phyloP scores from a whole-genome alignment of 2,329 filamentous ascomycete species.

The Ceratocystis destructans region DNA sequence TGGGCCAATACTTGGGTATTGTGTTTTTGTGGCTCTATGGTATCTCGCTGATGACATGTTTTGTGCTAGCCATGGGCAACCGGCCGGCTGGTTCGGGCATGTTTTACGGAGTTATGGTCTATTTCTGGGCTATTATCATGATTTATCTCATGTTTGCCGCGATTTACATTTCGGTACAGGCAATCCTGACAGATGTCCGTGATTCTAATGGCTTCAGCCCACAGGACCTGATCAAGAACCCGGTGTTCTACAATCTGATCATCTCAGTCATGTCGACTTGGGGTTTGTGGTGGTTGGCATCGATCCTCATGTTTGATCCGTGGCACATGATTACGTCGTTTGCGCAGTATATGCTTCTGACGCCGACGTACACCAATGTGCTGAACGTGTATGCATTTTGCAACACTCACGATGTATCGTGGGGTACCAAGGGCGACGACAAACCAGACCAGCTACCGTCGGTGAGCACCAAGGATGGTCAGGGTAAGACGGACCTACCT shows the following conservation, averaged over 20 bases:
- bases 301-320: slow-evolving; percentile 88
- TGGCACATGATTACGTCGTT: slow-evolving; percentile 99
- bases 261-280: slow-evolving; percentile 87
- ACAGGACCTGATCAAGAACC: slow-evolving; percentile 65
- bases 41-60: slow-evolving; percentile 81
- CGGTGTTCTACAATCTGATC: slow-evolving; percentile 84
- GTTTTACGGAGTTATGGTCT: slow-evolving; percentile 94
- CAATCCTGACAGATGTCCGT: slow-evolving; percentile 58
- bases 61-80: slow-evolving; percentile 88
- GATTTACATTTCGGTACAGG: slow-evolving; percentile 80
- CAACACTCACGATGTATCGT: slow-evolving; percentile 99
- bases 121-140: slow-evolving; percentile 96
- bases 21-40: slow-evolving; percentile 96
- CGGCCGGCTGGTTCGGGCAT: slow-evolving; percentile 85
- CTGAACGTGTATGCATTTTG: slow-evolving; percentile 98
- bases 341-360: slow-evolving; percentile 82
- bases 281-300: slow-evolving; percentile 80
- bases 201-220: slow-evolving; percentile 52
- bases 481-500: slow-evolving; percentile 85
- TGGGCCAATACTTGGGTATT: slow-evolving; percentile 68
- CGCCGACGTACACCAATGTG: slow-evolving; percentile 98
- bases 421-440: slow-evolving; percentile 97
- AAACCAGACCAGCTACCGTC: slow-evolving; percentile 82
- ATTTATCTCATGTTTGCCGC: slow-evolving; percentile 90
- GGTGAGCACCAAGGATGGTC: slow-evolving; percentile 76